Evolutionary conservation across 208 protist species (phyloP).

Genomic region (Trypanosoma platydactyli): DNA sequence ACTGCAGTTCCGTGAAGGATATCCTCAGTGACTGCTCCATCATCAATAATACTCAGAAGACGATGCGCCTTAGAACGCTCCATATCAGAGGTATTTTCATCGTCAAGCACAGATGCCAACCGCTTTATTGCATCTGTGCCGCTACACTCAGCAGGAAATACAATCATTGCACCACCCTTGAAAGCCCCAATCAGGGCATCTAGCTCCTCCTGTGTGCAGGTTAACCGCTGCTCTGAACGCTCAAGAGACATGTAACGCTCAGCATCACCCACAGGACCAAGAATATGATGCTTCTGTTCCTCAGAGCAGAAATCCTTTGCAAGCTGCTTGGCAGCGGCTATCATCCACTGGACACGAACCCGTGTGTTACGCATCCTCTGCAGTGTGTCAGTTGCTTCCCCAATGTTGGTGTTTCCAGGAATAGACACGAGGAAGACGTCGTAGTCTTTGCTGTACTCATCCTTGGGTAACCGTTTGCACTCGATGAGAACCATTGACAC

Average conservation of each 20-base stretch:
- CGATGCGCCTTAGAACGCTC: slow-evolving; percentile 82
- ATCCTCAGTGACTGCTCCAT: slow-evolving; percentile 78
- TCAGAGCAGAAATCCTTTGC: slow-evolving; percentile 71
- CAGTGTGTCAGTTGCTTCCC: slow-evolving; percentile 69
- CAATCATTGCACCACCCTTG: slow-evolving; percentile 85
- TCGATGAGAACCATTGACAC: slow-evolving; percentile 84
- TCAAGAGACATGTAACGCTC: slow-evolving; percentile 80
- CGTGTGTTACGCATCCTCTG: slow-evolving; percentile 87
- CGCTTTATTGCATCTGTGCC: slow-evolving; percentile 66
- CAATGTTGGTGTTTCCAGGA: slow-evolving; percentile 63
- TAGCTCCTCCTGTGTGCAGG: slow-evolving; percentile 65
- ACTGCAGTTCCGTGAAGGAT: slow-evolving; percentile 60
- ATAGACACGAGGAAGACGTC: slow-evolving; percentile 74
- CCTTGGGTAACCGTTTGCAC: slow-evolving; percentile 88
- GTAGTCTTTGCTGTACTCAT: slow-evolving; percentile 91
- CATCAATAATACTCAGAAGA: slow-evolving; percentile 82
- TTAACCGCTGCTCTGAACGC: slow-evolving; percentile 55
- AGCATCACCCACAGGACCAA: slow-evolving; percentile 65
- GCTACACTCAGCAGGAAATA: slow-evolving; percentile 87
- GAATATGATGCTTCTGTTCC: slow-evolving; percentile 65
- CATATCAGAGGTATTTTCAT: slow-evolving; percentile 48
- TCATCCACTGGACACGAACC: slow-evolving; percentile 86
- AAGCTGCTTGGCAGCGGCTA: slow-evolving; percentile 76
- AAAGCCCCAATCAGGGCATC: slow-evolving; percentile 66
- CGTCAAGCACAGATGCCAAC: slow-evolving; percentile 64